A percentile compares a stretch with the other conserved stretches of the same genome.
Evolutionary conservation across 495 filamentous ascomycete species (phyloP).

Genomic region (Penicillium cinerascens): DNA sequence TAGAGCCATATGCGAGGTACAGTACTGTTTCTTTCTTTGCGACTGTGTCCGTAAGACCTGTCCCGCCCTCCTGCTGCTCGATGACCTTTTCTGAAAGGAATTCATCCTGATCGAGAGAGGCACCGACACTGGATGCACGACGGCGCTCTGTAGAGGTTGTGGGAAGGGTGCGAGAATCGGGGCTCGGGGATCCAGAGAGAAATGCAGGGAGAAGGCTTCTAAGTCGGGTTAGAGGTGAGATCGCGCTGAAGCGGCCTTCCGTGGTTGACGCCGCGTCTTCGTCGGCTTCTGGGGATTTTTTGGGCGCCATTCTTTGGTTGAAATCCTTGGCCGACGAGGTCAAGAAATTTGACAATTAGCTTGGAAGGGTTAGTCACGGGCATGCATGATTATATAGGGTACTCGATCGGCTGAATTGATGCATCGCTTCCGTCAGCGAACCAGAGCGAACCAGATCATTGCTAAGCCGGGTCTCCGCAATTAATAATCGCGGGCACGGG

Average conservation of each 20-base stretch:
- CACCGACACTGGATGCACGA: constrained; percentile 14
- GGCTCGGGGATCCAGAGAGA: not conserved
- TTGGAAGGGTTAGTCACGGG: constrained; percentile 3
- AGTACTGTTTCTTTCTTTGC: constrained; percentile 56
- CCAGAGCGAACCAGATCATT: constrained; percentile 11
- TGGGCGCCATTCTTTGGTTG: constrained; percentile 1
- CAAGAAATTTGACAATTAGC: not conserved
- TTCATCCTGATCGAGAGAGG: constrained; percentile 24
- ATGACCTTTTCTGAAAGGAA: constrained; percentile 26
- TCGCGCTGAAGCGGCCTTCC: constrained; percentile 18
- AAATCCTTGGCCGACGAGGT: not conserved
- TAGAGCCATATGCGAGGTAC: constrained; percentile 95
- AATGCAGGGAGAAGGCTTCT: constrained; percentile 4
- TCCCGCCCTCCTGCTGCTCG: constrained; percentile 9
- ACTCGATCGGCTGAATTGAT: constrained; percentile 9
- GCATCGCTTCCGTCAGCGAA: constrained; percentile 5
- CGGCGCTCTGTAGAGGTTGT: constrained; percentile 19
- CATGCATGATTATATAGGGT: constrained; percentile 11
- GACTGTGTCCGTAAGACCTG: not conserved
- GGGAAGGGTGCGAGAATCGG: constrained; percentile 10
- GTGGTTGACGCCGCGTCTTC: constrained; percentile 6
- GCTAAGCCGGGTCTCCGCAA: constrained; percentile 5
- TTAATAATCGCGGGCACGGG: constrained; percentile 23
- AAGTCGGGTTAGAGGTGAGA: constrained; percentile 15
- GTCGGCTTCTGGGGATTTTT: not conserved